phyloP scores from a whole-genome alignment of 2,329 filamentous ascomycete species.

The Venturia carpophila region DNA sequence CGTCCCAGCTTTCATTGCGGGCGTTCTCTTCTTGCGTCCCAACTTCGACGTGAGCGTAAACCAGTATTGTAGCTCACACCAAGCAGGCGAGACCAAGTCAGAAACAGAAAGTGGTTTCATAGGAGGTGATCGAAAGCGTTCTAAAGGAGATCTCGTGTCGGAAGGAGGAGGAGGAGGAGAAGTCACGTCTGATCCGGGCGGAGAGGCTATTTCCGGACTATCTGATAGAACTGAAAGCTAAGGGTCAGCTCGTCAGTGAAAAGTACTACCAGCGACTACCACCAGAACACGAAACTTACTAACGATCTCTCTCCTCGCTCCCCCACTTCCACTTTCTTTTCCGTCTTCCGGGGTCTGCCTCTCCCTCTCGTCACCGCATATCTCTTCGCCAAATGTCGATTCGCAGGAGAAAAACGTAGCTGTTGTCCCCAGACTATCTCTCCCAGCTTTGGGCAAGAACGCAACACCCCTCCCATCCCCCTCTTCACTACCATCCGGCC shows the following conservation, averaged over 20 bases:
- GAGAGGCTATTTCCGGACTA: neutral
- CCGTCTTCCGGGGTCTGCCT: neutral
- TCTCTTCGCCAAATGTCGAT: neutral
- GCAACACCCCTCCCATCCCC: neutral
- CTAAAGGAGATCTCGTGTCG: conserved; percentile 1
- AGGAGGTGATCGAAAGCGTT: conserved; percentile 14
- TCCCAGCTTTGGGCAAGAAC: neutral
- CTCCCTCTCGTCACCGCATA: neutral
- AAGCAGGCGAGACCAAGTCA: conserved; percentile 79
- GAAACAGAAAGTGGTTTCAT: conserved; percentile 60
- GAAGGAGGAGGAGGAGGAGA: neutral
- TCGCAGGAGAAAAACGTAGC: neutral
- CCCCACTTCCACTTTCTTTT: neutral
- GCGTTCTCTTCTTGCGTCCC: conserved; percentile 66
- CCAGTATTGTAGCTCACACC: conserved; percentile 94
- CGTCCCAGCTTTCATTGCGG: conserved; percentile 76
- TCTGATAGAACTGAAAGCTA: neutral
- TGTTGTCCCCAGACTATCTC: conserved; percentile 1
- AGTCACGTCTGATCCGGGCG: neutral
- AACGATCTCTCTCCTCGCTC: neutral
- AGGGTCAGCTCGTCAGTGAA: conserved; percentile 9
- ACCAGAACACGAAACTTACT: neutral
- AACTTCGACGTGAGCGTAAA: conserved; percentile 73
- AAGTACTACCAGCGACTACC: neutral
- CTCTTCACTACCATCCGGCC: neutral